A percentile compares a stretch with the other conserved stretches of the same genome.
Conservation (phyloP, 768 basidiomycete species). For the Tylopilus felleus region DNA sequence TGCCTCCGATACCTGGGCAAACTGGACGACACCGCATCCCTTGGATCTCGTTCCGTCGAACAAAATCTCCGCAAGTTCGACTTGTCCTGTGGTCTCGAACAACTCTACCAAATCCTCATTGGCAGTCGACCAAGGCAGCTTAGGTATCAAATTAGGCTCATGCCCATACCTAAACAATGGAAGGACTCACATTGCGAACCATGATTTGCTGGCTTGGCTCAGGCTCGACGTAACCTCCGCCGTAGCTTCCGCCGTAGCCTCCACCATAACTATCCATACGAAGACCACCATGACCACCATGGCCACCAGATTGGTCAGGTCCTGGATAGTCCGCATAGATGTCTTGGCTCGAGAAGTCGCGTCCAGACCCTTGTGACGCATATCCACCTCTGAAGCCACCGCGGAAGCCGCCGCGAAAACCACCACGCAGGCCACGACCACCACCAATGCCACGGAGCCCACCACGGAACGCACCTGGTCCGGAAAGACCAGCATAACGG, state of each 20-base stretch:
- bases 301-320: slow-evolving; percentile 60
- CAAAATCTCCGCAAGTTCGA: slow-evolving; percentile 91
- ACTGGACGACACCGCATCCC: slow-evolving; percentile 95
- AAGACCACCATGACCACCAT: slow-evolving; percentile 31
- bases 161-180: neutral
- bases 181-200: slow-evolving; percentile 87
- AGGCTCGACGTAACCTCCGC: slow-evolving; percentile 48
- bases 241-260: slow-evolving; percentile 41
- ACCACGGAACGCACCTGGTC: slow-evolving; percentile 55
- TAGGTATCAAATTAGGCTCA: neutral
- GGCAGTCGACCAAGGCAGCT: slow-evolving; percentile 99
- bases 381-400: slow-evolving; percentile 54
- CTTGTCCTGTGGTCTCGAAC: slow-evolving; percentile 96
- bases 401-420: slow-evolving; percentile 40
- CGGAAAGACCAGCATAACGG: slow-evolving; percentile 83
- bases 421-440: slow-evolving; percentile 27
- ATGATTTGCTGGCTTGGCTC: slow-evolving; percentile 97
- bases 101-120: slow-evolving; percentile 98
- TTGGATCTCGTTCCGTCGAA: slow-evolving; percentile 91
- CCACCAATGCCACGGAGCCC: slow-evolving; percentile 56
- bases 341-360: slow-evolving; percentile 84
- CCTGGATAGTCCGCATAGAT: slow-evolving; percentile 92
- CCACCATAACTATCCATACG: slow-evolving; percentile 38
- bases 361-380: slow-evolving; percentile 44
- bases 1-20: slow-evolving; percentile 80